Conservation (phyloP, 177 flowering plant species). For the Vitis hybrid region DNA sequence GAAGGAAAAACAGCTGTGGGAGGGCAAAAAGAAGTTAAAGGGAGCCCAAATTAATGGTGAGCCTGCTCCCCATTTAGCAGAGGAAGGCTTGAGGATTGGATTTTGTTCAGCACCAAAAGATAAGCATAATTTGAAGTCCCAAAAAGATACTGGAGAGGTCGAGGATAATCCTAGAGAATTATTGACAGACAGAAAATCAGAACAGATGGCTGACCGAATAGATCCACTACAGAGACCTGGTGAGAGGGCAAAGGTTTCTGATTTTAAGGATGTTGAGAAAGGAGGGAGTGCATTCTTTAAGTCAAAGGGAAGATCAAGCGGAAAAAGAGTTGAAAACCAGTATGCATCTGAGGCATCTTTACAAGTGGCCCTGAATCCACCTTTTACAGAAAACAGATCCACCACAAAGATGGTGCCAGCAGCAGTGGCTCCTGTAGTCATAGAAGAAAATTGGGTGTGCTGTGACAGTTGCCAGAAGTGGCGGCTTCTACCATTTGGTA, state of each 20-base stretch:
- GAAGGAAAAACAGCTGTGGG: constrained; percentile 19
- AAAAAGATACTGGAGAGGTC: constrained; percentile 23
- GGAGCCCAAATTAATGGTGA: constrained; percentile 21
- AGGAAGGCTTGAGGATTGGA: constrained; percentile 28
- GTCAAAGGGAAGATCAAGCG: constrained; percentile 14
- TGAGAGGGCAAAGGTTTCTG: constrained; percentile 15
- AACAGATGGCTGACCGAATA: constrained; percentile 1
- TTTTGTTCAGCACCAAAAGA: constrained; percentile 20
- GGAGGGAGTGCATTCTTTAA: constrained; percentile 13
- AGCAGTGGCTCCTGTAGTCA: constrained; percentile 31
- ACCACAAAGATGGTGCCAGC: constrained; percentile 26
- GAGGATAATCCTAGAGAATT: constrained; percentile 13
- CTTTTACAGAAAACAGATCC: constrained; percentile 20
- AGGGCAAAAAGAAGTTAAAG: constrained; percentile 38
- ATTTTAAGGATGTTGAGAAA: constrained; percentile 9
- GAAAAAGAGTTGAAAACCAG: constrained; percentile 11
- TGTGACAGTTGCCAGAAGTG: constrained; percentile 75
- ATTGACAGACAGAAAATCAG: constrained; percentile 8
- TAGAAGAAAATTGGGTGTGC: constrained; percentile 67
- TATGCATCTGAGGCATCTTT: neutral
- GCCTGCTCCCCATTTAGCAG: constrained; percentile 16
- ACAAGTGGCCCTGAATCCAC: constrained; percentile 15
- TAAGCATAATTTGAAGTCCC: constrained; percentile 20
- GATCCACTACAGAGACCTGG: constrained; percentile 6
- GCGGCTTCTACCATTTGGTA: constrained; percentile 76